Evolutionary conservation across 179 eudicot species (phyloP).

Genomic region (Gypsophila paniculata): DNA sequence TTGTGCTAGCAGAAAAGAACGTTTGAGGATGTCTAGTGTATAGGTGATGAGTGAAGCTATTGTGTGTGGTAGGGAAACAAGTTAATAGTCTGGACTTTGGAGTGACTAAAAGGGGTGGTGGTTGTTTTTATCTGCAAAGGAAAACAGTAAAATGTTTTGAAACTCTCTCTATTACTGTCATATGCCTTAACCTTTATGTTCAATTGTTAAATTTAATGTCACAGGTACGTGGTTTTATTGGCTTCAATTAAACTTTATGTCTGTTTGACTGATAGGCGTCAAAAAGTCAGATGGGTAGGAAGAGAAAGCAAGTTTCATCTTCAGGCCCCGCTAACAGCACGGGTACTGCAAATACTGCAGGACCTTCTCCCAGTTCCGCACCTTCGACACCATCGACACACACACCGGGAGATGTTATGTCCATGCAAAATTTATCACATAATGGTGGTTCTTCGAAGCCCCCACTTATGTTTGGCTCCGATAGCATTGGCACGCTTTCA

Average conservation of each 20-base stretch:
- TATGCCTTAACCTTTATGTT: too few species aligned
- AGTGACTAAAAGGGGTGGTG: not conserved
- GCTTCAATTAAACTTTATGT: not conserved
- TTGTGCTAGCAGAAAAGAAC: not conserved
- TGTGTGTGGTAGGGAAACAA: slow-evolving; percentile 1
- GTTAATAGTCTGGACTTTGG: not conserved
- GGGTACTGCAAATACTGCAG: slow-evolving; percentile 92
- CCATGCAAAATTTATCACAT: slow-evolving; percentile 71
- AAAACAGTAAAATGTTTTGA: not conserved
- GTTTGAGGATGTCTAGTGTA: not conserved
- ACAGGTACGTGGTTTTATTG: not conserved
- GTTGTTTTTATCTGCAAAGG: not conserved
- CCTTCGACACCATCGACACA: slow-evolving; percentile 96
- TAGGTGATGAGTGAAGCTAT: not conserved
- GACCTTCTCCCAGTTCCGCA: slow-evolving; percentile 93
- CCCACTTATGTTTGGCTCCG: slow-evolving; percentile 71
- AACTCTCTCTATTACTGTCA: not conserved
- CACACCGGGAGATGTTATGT: slow-evolving; percentile 83
- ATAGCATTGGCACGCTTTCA: slow-evolving; percentile 55
- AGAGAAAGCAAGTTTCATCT: slow-evolving; percentile 87
- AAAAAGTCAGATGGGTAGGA: slow-evolving; percentile 75
- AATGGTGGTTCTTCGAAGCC: slow-evolving; percentile 82
- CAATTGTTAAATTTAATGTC: not conserved
- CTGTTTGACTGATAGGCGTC: slow-evolving; percentile 46
- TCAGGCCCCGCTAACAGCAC: slow-evolving; percentile 98